These are phyloP conservation scores for Geotrichum carabidarum DNA, from an alignment of 1,139 yeast species.

Conservation along the genomic window DNA sequence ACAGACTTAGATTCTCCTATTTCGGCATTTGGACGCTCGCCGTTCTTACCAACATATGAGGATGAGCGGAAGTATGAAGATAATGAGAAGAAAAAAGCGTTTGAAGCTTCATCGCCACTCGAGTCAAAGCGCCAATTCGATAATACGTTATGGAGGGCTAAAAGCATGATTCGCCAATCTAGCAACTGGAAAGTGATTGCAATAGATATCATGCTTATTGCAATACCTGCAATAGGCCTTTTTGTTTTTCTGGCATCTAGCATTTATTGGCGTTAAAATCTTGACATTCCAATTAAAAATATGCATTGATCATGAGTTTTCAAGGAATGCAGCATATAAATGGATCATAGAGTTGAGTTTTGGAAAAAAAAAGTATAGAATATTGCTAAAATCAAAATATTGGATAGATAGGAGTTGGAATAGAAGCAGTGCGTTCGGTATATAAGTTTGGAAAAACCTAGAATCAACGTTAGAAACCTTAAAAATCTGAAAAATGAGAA, in stretches of 20 bases:
- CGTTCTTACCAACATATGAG: conserved; percentile 7
- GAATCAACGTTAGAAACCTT: not conserved
- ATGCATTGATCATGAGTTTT: too few species aligned
- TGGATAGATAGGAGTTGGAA: conserved; percentile 8
- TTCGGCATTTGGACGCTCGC: conserved; percentile 1
- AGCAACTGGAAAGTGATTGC: conserved; percentile 11
- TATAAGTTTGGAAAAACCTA: conserved; percentile 5
- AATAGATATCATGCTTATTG: conserved; percentile 11
- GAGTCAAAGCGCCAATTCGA: not conserved
- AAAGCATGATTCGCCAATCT: not conserved
- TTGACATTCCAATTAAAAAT: not conserved
- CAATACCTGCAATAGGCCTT: not conserved
- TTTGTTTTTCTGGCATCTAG: conserved; percentile 13
- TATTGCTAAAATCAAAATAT: not conserved
- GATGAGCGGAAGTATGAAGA: not conserved
- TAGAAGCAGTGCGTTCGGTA: conserved; percentile 3
- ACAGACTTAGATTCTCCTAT: conserved; percentile 1
- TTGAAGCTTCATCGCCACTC: not conserved
- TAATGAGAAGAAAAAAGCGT: not conserved
- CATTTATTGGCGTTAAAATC: conserved; percentile 13
- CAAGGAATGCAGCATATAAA: too few species aligned
- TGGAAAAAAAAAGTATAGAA: too few species aligned
- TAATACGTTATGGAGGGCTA: conserved; percentile 5
- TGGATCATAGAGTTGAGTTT: too few species aligned
- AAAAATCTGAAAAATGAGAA: not conserved